phyloP scores from a whole-genome alignment of 768 basidiomycete genomes.

The Pleurotus giganteus region DNA sequence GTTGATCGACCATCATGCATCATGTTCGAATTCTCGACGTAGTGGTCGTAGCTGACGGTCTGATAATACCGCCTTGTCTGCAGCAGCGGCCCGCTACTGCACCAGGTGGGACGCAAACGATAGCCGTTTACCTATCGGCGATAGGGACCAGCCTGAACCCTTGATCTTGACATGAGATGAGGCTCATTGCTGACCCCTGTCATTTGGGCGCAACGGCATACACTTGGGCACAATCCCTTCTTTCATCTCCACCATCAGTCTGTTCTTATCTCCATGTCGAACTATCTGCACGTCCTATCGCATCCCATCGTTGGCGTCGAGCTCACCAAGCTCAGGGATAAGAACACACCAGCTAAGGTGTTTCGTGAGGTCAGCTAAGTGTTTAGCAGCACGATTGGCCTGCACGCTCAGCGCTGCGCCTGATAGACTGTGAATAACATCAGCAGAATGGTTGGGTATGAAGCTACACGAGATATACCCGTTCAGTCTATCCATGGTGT shows the following conservation, averaged over 20 bases:
- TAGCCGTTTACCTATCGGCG: too few relatives aligned
- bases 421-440: constrained; percentile 70
- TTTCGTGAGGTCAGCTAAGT: constrained; percentile 64
- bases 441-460: constrained; percentile 77
- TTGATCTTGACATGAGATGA: too few relatives aligned
- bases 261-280: constrained; percentile 18
- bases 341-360: constrained; percentile 62
- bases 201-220: too few relatives aligned
- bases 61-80: too few relatives aligned
- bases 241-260: not conserved
- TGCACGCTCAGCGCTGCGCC: not conserved
- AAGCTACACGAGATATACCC: constrained; percentile 71
- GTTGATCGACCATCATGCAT: too few relatives aligned
- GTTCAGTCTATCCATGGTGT: constrained; percentile 65
- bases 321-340: constrained; percentile 66
- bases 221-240: not conserved
- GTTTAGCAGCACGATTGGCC: not conserved
- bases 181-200: too few relatives aligned
- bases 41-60: too few relatives aligned
- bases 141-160: too few relatives aligned
- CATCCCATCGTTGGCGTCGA: constrained; percentile 77
- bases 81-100: too few relatives aligned
- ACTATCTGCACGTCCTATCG: constrained; percentile 48
- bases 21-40: too few relatives aligned
- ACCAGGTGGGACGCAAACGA: too few relatives aligned